A percentile compares a stretch with the other conserved stretches of the same genome.
Conservation (phyloP, 2,329 filamentous ascomycete genomes). For the Acephala macrosclerotiorum region DNA sequence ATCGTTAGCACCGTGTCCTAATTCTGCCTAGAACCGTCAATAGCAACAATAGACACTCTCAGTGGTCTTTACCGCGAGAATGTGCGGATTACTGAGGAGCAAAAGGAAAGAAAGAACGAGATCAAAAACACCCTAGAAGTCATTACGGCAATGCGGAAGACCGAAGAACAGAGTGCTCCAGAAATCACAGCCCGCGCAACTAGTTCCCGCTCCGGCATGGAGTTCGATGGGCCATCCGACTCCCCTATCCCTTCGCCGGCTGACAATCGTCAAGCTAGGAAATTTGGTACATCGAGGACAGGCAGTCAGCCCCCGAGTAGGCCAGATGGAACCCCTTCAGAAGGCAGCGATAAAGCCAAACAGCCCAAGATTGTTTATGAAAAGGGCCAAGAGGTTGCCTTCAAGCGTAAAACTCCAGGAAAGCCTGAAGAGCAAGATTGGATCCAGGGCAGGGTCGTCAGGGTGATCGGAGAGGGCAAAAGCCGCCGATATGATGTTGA, state of each 20-base stretch:
- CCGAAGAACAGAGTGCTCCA: slow-evolving; percentile 35
- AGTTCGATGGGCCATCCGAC: slow-evolving; percentile 43
- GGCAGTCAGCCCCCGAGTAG: slow-evolving; percentile 43
- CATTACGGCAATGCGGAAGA: slow-evolving; percentile 31
- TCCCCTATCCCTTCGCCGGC: slow-evolving; percentile 43
- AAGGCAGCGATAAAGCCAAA: slow-evolving; percentile 32
- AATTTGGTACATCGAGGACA: slow-evolving; percentile 37
- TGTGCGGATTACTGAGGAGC: slow-evolving; percentile 40
- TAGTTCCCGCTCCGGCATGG: slow-evolving; percentile 36
- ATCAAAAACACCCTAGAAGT: slow-evolving; percentile 30
- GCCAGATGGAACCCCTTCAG: slow-evolving; percentile 32
- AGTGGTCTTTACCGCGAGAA: slow-evolving; percentile 40
- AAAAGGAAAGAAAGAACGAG: slow-evolving; percentile 28
- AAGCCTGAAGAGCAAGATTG: slow-evolving; percentile 63
- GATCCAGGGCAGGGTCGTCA: slow-evolving; percentile 81
- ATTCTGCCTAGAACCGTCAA: too few species aligned
- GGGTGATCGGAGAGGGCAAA: slow-evolving; percentile 78
- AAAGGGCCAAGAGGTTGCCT: slow-evolving; percentile 71
- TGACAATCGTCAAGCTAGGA: slow-evolving; percentile 40
- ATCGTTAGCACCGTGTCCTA: slow-evolving; percentile 27
- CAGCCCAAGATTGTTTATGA: slow-evolving; percentile 62
- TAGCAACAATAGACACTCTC: slow-evolving; percentile 25
- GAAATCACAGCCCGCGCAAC: slow-evolving; percentile 34
- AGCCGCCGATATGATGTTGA: slow-evolving; percentile 81
- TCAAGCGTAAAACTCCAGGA: slow-evolving; percentile 63